A percentile compares a stretch with the other conserved stretches of the same genome.
Conservation (phyloP, 345 rosid species). For the Populus alba region DNA sequence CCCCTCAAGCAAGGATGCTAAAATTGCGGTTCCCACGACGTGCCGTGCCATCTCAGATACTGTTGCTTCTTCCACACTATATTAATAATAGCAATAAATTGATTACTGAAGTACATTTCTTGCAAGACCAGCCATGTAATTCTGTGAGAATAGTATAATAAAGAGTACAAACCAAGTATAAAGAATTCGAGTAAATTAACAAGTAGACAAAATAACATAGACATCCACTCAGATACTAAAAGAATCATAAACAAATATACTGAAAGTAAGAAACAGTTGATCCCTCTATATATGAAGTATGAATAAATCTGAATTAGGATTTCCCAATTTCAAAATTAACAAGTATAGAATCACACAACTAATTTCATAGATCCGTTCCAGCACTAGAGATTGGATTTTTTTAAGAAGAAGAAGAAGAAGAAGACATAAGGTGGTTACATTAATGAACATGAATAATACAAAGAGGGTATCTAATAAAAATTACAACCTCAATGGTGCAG, state of each 20-base stretch:
- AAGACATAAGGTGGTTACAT: constrained; percentile 18
- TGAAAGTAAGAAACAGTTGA: background rate
- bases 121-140: constrained; percentile 25
- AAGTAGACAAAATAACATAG: background rate
- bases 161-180: background rate
- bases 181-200: background rate
- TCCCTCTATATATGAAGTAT: background rate
- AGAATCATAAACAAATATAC: background rate
- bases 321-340: constrained; percentile 13
- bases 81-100: constrained; percentile 5
- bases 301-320: constrained; percentile 5
- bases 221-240: background rate
- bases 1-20: background rate
- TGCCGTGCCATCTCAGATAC: constrained; percentile 48
- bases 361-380: background rate
- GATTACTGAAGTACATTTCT: constrained; percentile 3
- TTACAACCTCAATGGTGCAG: constrained; percentile 58
- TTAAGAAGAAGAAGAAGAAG: background rate
- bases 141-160: background rate
- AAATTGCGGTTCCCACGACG: constrained; percentile 20
- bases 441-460: constrained; percentile 16
- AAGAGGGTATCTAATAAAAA: constrained; percentile 4
- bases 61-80: constrained; percentile 5
- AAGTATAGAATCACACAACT: constrained; percentile 25
- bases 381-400: constrained; percentile 4